Evolutionary conservation across 225 moss, liverwort and hornwort species (phyloP).

Genomic region (Neckera pumila): DNA sequence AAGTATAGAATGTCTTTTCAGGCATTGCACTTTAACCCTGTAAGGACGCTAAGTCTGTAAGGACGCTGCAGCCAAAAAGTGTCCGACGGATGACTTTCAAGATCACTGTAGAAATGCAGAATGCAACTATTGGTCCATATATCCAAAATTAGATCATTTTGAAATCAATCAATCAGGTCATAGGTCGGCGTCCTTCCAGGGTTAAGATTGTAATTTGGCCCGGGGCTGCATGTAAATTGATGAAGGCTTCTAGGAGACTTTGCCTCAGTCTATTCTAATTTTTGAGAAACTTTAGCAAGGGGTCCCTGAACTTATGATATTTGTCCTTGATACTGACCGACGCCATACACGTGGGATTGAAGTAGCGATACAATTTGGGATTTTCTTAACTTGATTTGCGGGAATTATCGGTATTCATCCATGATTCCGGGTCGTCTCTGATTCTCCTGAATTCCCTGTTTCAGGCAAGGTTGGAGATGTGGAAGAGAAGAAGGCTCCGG

Average conservation of each 20-base stretch:
- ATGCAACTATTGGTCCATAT: background rate
- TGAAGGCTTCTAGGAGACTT: background rate
- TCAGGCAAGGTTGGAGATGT: slow-evolving; percentile 67
- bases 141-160: background rate
- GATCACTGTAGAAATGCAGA: background rate
- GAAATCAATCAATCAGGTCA: too few species aligned
- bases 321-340: background rate
- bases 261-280: background rate
- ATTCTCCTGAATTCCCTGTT: background rate
- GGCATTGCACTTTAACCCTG: background rate
- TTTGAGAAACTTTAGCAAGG: background rate
- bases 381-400: background rate
- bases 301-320: background rate
- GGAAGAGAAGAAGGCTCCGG: slow-evolving; percentile 61
- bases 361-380: background rate
- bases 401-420: background rate
- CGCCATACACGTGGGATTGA: background rate
- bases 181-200: background rate
- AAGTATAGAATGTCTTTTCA: background rate
- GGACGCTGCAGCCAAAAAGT: background rate
- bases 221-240: background rate
- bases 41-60: background rate
- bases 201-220: background rate
- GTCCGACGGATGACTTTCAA: too few species aligned
- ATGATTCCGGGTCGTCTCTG: background rate